Conservation (phyloP, 257 asterid species). For the Nyctanthes arbortristis region DNA sequence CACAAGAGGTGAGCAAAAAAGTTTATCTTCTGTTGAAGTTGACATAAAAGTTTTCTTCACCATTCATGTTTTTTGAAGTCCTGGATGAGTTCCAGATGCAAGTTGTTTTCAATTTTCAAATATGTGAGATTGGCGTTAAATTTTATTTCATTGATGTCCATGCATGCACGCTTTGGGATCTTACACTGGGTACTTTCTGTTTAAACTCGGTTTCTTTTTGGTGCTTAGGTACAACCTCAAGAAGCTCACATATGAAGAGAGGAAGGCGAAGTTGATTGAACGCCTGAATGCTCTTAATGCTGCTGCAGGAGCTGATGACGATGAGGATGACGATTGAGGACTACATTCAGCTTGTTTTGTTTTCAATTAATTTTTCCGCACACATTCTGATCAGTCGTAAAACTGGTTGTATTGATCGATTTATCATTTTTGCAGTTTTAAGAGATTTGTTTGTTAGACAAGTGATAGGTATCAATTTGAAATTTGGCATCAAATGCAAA, state of each 20-base stretch:
- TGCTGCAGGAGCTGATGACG: slow-evolving; percentile 35
- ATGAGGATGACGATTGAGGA: slow-evolving; percentile 39
- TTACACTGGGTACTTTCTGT: neutral
- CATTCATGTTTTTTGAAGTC: too few relatives aligned
- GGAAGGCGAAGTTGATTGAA: slow-evolving; percentile 44
- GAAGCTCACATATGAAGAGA: slow-evolving; percentile 46
- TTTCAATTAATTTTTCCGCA: neutral
- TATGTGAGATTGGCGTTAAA: too few relatives aligned
- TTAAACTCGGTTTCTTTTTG: neutral
- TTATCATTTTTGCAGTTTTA: slow-evolving; percentile 27
- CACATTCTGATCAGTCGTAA: slow-evolving; percentile 4
- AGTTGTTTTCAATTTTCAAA: neutral
- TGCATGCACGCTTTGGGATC: neutral
- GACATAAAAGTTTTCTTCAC: too few relatives aligned
- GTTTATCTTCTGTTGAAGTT: neutral
- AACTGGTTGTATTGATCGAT: slow-evolving; percentile 6
- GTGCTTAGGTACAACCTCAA: slow-evolving; percentile 39
- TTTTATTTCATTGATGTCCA: too few relatives aligned
- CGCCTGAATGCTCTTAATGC: slow-evolving; percentile 42
- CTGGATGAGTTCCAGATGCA: neutral
- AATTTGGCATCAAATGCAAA: neutral
- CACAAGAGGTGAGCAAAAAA: slow-evolving; percentile 42
- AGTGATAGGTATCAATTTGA: neutral
- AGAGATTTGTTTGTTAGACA: slow-evolving; percentile 6
- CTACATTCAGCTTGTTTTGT: neutral